Evolutionary conservation across 2,329 filamentous ascomycete genomes (phyloP).

Genomic region (Pseudomassariella vexata): DNA sequence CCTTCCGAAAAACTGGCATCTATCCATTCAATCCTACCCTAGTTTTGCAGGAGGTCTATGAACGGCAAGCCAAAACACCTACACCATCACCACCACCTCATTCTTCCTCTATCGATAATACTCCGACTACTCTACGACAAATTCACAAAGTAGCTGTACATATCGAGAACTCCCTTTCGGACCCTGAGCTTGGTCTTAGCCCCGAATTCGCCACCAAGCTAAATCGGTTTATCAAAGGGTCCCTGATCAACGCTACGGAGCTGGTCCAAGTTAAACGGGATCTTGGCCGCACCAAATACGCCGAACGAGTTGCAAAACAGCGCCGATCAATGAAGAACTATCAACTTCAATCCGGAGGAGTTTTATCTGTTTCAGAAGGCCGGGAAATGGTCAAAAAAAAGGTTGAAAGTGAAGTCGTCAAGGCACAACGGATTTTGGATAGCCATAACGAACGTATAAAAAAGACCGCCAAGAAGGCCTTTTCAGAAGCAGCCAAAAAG

Average conservation of each 20-base stretch:
- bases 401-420: not conserved
- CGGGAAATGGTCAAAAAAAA: conserved; percentile 1
- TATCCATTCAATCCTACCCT: conserved; percentile 3
- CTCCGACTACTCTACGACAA: not conserved
- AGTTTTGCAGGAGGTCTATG: not conserved
- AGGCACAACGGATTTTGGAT: not conserved
- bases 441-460: too few relatives aligned
- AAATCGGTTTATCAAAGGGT: not conserved
- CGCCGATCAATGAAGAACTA: not conserved
- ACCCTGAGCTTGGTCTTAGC: not conserved
- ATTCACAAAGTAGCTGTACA: conserved; percentile 2
- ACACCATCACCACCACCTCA: not conserved
- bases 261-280: conserved; percentile 1
- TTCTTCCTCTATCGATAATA: not conserved
- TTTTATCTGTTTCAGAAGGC: conserved; percentile 1
- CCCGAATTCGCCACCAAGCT: not conserved
- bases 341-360: conserved; percentile 2
- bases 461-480: too few relatives aligned
- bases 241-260: not conserved
- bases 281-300: conserved; percentile 1
- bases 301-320: conserved; percentile 1
- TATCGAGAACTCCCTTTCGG: not conserved
- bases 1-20: conserved; percentile 6
- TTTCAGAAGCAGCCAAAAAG: too few relatives aligned
- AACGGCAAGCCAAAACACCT: not conserved